These are phyloP conservation scores for Cercophora newfieldiana DNA, from an alignment of 495 filamentous ascomycete species.

Conservation along the genomic window DNA sequence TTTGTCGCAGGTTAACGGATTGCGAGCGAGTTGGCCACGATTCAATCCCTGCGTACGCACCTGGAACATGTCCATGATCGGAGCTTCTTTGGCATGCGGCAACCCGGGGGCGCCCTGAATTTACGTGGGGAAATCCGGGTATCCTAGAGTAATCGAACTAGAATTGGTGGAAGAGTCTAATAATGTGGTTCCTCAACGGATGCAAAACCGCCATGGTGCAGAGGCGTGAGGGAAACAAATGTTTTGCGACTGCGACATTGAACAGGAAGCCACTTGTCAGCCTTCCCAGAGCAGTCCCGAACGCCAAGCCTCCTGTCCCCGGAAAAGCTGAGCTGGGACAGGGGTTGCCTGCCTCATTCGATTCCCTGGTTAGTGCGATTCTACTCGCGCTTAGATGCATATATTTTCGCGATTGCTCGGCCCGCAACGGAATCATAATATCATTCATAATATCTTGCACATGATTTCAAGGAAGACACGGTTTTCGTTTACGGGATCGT, in stretches of 20 bases:
- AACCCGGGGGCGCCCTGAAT: not conserved
- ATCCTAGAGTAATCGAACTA: not conserved
- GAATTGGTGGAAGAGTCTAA: not conserved
- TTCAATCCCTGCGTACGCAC: too few species aligned
- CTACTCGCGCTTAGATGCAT: too few species aligned
- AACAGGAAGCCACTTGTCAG: constrained; percentile 5
- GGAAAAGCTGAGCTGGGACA: not conserved
- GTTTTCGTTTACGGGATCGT: not conserved
- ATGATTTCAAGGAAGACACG: not conserved
- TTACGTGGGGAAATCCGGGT: not conserved
- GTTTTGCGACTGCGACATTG: not conserved
- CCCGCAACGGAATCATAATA: not conserved
- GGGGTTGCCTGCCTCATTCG: not conserved
- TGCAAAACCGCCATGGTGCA: not conserved
- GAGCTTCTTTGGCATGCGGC: not conserved
- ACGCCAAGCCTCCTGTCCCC: not conserved
- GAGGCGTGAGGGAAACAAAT: not conserved
- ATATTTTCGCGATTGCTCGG: not conserved
- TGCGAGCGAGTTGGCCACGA: not conserved
- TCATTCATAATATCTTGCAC: not conserved
- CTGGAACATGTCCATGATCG: constrained; percentile 15
- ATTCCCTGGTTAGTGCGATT: not conserved
- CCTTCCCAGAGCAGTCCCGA: not conserved
- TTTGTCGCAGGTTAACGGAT: not conserved
- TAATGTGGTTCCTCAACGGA: not conserved